Evolutionary conservation across 148 eudicot genomes (phyloP).

Genomic region (Diospyros kaki): DNA sequence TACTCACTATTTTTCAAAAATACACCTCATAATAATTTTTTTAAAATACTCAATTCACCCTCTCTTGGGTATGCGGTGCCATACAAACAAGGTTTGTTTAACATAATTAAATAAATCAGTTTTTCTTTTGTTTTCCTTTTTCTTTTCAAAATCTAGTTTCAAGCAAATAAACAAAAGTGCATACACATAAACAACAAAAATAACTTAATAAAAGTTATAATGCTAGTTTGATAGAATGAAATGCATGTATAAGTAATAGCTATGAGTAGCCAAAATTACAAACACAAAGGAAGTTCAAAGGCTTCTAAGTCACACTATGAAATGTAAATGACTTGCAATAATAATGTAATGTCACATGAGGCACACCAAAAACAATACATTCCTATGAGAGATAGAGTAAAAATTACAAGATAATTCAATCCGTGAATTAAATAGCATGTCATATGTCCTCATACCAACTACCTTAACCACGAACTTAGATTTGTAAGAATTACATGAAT

Average conservation of each 20-base stretch:
- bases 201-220: too few relatives aligned
- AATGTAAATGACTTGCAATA: neutral
- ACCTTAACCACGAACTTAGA: neutral
- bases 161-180: too few relatives aligned
- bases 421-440: neutral
- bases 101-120: too few relatives aligned
- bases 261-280: neutral
- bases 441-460: neutral
- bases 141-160: too few relatives aligned
- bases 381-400: neutral
- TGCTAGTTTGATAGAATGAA: too few relatives aligned
- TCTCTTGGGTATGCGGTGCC: too few relatives aligned
- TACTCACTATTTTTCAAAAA: too few relatives aligned
- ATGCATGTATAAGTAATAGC: slow-evolving; percentile 4
- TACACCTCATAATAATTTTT: too few relatives aligned
- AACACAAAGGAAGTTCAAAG: neutral
- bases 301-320: neutral
- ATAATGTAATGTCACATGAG: neutral
- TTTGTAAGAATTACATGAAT: neutral
- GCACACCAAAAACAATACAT: neutral
- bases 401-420: neutral
- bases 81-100: too few relatives aligned
- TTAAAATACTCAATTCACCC: too few relatives aligned
- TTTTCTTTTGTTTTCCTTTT: too few relatives aligned
- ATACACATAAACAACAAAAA: too few relatives aligned